A percentile compares a stretch with the other conserved stretches of the same genome.
phyloP scores from a whole-genome alignment of 2,329 filamentous ascomycete species.

The Beauveria medogensis region DNA sequence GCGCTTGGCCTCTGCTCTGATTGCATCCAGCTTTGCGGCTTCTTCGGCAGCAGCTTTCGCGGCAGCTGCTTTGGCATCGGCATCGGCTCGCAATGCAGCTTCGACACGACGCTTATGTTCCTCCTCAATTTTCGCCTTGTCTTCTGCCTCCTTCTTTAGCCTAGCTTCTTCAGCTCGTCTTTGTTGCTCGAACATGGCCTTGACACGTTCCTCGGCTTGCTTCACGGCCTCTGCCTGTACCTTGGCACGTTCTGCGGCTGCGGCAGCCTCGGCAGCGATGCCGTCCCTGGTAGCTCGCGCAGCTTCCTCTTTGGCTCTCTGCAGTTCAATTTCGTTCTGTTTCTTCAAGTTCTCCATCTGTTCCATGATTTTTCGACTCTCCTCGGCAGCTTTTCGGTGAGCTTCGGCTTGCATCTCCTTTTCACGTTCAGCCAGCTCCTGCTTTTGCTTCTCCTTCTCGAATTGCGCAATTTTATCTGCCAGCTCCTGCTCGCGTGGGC shows the following conservation, averaged over 20 bases:
- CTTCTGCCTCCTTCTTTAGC: constrained; percentile 32
- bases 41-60: constrained; percentile 34
- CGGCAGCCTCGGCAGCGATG: constrained; percentile 35
- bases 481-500: constrained; percentile 25
- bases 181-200: constrained; percentile 31
- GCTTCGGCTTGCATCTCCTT: constrained; percentile 27
- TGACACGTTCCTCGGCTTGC: constrained; percentile 29
- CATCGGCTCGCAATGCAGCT: constrained; percentile 33
- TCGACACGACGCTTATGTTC: constrained; percentile 35
- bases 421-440: constrained; percentile 31
- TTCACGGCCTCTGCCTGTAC: constrained; percentile 27
- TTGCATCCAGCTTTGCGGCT: constrained; percentile 30
- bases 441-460: constrained; percentile 26
- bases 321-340: constrained; percentile 38
- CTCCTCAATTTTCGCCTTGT: constrained; percentile 36
- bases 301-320: constrained; percentile 37
- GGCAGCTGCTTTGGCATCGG: constrained; percentile 35
- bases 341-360: constrained; percentile 35
- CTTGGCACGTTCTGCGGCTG: constrained; percentile 37
- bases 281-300: constrained; percentile 36
- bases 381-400: constrained; percentile 34
- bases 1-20: constrained; percentile 30
- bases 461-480: constrained; percentile 31
- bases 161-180: constrained; percentile 35
- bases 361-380: constrained; percentile 33